These are phyloP conservation scores for Lactarius trivialis DNA, from an alignment of 768 basidiomycete species.

Conservation along the genomic window DNA sequence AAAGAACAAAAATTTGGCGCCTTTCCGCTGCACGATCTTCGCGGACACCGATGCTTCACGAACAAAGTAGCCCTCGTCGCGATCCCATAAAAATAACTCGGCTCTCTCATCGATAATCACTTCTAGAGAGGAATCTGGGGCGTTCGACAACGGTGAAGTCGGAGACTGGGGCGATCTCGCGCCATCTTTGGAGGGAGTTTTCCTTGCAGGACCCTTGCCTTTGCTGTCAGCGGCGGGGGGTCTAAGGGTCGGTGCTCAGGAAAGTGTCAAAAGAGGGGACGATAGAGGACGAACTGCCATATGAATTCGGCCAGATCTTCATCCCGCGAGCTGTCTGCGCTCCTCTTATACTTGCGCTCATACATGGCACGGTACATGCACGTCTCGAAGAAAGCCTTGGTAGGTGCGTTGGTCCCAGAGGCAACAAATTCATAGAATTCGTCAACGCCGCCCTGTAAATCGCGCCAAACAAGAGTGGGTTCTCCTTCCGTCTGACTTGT, in stretches of 20 bases:
- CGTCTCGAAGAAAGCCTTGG: slow-evolving; percentile 83
- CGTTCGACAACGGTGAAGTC: slow-evolving; percentile 5
- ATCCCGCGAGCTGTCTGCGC: slow-evolving; percentile 62
- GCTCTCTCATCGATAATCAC: slow-evolving; percentile 40
- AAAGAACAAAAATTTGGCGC: slow-evolving; percentile 49
- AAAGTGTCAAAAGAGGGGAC: not conserved
- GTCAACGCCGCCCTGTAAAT: slow-evolving; percentile 84
- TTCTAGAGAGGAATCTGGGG: slow-evolving; percentile 20
- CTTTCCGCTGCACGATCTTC: slow-evolving; percentile 43
- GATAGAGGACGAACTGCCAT: slow-evolving; percentile 56
- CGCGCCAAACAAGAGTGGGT: slow-evolving; percentile 85
- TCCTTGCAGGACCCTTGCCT: slow-evolving; percentile 26
- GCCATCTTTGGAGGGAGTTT: slow-evolving; percentile 11
- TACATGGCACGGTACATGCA: slow-evolving; percentile 96
- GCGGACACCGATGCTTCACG: slow-evolving; percentile 42
- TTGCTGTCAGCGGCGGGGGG: slow-evolving; percentile 14
- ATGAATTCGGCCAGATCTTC: slow-evolving; percentile 72
- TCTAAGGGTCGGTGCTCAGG: slow-evolving; percentile 8
- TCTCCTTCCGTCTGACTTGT: slow-evolving; percentile 67
- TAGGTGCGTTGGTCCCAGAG: slow-evolving; percentile 66
- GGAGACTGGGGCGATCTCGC: slow-evolving; percentile 7
- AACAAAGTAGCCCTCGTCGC: slow-evolving; percentile 41
- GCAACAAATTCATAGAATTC: slow-evolving; percentile 91
- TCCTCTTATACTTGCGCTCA: slow-evolving; percentile 79
- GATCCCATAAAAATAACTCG: slow-evolving; percentile 59